Evolutionary conservation across 352 stramenopile species (phyloP).

Genomic region (Globisporangium canariense): DNA sequence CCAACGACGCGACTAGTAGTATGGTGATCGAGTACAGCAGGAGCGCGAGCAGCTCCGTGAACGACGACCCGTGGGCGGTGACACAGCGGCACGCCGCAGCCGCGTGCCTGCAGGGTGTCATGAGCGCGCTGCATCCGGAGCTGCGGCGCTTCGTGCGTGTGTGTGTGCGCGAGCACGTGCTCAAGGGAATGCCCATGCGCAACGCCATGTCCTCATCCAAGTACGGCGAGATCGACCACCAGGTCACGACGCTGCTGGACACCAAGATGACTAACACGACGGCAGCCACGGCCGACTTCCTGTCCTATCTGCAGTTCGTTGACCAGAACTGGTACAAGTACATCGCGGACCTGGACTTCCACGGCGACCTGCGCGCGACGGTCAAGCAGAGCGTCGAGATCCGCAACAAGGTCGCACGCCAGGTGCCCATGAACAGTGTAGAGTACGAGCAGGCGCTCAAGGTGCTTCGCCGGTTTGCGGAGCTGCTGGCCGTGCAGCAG

Average conservation of each 20-base stretch:
- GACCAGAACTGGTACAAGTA: slow-evolving; percentile 16
- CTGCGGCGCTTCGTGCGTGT: slow-evolving; percentile 14
- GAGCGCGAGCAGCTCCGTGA: not conserved
- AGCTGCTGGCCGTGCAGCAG: slow-evolving; percentile 9
- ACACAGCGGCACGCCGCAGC: slow-evolving; percentile 7
- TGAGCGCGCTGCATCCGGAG: slow-evolving; percentile 12
- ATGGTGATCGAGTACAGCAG: slow-evolving; percentile 2
- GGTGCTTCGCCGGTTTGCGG: slow-evolving; percentile 7
- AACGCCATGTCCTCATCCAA: slow-evolving; percentile 6
- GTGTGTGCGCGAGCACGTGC: slow-evolving; percentile 11
- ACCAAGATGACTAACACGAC: slow-evolving; percentile 4
- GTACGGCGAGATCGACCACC: slow-evolving; percentile 9
- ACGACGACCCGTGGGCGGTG: slow-evolving; percentile 2
- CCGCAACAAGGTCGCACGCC: slow-evolving; percentile 9
- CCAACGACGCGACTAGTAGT: not conserved
- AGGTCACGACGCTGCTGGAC: slow-evolving; percentile 9
- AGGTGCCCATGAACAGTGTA: not conserved
- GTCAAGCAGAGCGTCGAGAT: slow-evolving; percentile 10
- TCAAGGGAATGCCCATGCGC: slow-evolving; percentile 12
- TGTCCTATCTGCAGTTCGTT: slow-evolving; percentile 5
- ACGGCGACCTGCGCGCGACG: slow-evolving; percentile 10
- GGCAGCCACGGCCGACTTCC: slow-evolving; percentile 5
- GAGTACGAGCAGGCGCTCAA: slow-evolving; percentile 9
- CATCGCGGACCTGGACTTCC: slow-evolving; percentile 10
- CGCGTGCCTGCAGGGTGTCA: slow-evolving; percentile 9